phyloP scores from a whole-genome alignment of 2,329 filamentous ascomycete genomes.

The Kalmusia sp. region DNA sequence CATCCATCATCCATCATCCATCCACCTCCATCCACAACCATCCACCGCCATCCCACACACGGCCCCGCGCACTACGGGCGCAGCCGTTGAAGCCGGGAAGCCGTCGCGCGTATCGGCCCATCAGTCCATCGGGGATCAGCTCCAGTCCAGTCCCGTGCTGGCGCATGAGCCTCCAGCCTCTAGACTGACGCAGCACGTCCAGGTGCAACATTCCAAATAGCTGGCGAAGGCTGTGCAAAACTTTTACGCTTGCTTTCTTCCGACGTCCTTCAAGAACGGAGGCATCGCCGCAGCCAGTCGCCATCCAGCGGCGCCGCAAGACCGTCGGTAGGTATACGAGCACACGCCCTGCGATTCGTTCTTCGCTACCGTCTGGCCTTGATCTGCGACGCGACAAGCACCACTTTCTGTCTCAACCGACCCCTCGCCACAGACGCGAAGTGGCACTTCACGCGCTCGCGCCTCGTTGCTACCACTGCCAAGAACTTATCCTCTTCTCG shows the following conservation, averaged over 20 bases:
- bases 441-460: too few relatives aligned
- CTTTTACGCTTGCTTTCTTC: slow-evolving; percentile 7
- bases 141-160: neutral
- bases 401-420: slow-evolving; percentile 37
- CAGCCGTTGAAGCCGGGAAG: slow-evolving; percentile 2
- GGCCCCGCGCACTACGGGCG: neutral
- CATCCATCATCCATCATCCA: neutral
- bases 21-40: neutral
- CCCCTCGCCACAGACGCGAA: slow-evolving; percentile 19
- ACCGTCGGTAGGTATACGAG: slow-evolving; percentile 31
- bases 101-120: neutral
- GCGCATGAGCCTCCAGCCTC: neutral
- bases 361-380: slow-evolving; percentile 15
- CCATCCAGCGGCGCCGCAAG: slow-evolving; percentile 25
- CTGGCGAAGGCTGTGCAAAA: slow-evolving; percentile 30
- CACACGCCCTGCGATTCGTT: slow-evolving; percentile 23
- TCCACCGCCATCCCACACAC: neutral
- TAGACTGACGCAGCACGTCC: neutral
- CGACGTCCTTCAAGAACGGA: slow-evolving; percentile 3
- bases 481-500: neutral
- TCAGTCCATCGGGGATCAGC: neutral
- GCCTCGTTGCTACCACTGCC: neutral
- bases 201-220: slow-evolving; percentile 39
- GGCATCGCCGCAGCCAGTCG: slow-evolving; percentile 21
- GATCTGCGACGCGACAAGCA: slow-evolving; percentile 38